Evolutionary conservation across 1,284 basidiomycete genomes (phyloP).

Genomic region (Bjerkandera adusta): DNA sequence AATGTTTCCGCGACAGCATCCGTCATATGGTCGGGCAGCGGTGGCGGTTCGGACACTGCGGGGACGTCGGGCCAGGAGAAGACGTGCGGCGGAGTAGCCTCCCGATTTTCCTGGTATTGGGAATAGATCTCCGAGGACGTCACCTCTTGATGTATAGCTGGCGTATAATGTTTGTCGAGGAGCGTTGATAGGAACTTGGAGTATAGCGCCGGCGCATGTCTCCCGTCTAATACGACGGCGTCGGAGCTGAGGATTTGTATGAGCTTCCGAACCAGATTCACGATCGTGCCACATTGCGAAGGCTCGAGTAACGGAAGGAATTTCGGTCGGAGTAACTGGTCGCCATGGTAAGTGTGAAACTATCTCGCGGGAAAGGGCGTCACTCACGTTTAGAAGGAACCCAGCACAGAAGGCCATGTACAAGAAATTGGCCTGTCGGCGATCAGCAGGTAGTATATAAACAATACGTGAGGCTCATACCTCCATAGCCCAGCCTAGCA

Average conservation of each 20-base stretch:
- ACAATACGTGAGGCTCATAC: constrained; percentile 30
- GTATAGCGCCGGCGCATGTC: constrained; percentile 32
- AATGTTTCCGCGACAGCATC: not conserved
- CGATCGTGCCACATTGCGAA: constrained; percentile 38
- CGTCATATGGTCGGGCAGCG: not conserved
- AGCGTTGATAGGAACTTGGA: constrained; percentile 49
- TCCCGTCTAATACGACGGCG: constrained; percentile 19
- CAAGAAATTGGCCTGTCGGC: constrained; percentile 36
- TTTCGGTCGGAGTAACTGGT: constrained; percentile 45
- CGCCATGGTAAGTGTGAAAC: constrained; percentile 20
- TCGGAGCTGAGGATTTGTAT: constrained; percentile 45
- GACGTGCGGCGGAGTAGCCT: not conserved
- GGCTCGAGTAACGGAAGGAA: constrained; percentile 41
- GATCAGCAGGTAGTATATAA: constrained; percentile 26
- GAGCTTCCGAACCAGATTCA: constrained; percentile 40
- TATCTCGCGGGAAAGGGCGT: constrained; percentile 11
- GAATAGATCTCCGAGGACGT: not conserved
- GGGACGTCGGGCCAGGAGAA: constrained; percentile 12
- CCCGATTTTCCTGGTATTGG: not conserved
- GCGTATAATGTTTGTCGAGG: constrained; percentile 37
- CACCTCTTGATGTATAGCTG: constrained; percentile 14
- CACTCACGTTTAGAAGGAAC: constrained; percentile 52
- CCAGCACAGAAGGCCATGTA: constrained; percentile 61
- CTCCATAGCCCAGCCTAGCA: constrained; percentile 49
- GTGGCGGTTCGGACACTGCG: not conserved